A percentile compares a stretch with the other conserved stretches of the same genome.
Evolutionary conservation across 176 grass and related monocot genomes (phyloP).

Genomic region (Carex parvula): DNA sequence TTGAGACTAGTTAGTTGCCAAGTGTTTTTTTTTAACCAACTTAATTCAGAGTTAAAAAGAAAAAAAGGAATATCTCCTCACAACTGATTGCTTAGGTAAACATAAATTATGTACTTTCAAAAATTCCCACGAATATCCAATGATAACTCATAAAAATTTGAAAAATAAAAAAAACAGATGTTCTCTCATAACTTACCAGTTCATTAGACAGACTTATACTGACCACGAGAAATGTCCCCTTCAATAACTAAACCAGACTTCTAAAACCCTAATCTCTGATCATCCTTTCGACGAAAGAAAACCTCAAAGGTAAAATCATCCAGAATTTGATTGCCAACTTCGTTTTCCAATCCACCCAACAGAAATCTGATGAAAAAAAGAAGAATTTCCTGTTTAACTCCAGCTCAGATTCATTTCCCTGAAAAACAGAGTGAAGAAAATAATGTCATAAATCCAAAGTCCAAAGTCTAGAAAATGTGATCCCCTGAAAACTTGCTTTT

Average conservation of each 20-base stretch:
- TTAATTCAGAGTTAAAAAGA: too few species aligned
- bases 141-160: not conserved
- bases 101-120: not conserved
- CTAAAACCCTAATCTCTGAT: not conserved
- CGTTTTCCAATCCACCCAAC: not conserved
- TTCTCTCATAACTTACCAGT: not conserved
- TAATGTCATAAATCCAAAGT: not conserved
- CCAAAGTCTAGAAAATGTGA: too few species aligned
- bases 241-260: not conserved
- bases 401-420: not conserved
- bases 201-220: not conserved
- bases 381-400: not conserved
- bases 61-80: too few species aligned
- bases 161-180: not conserved
- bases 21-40: too few species aligned
- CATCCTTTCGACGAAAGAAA: not conserved
- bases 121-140: not conserved
- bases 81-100: too few species aligned
- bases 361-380: not conserved
- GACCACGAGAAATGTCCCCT: not conserved
- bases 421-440: not conserved
- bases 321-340: not conserved
- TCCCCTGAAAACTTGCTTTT: too few species aligned
- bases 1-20: too few species aligned
- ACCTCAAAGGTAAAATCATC: not conserved